Evolutionary conservation across 163 green algal species (phyloP).

Genomic region (Botryococcus braunii): DNA sequence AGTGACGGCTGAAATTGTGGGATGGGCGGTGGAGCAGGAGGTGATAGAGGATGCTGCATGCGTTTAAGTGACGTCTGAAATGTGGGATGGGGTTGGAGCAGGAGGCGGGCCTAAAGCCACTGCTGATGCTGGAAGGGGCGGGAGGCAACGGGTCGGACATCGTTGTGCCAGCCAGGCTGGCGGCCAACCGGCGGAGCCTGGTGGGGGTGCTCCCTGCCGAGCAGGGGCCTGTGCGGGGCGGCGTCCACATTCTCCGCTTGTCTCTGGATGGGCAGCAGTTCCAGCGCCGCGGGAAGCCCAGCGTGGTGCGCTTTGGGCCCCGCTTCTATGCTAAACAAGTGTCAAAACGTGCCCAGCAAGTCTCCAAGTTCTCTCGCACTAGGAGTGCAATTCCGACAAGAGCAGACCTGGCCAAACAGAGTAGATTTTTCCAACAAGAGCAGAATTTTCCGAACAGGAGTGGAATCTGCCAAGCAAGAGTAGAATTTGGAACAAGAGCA

Average conservation of each 20-base stretch:
- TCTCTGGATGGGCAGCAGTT: conserved; percentile 26
- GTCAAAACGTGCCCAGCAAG: no score
- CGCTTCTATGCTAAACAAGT: no score
- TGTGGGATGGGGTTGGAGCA: neutral
- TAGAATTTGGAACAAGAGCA: no score
- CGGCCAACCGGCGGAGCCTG: conserved; percentile 4
- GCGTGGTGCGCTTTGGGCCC: neutral
- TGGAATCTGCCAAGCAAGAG: no score
- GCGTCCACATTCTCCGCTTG: conserved; percentile 12
- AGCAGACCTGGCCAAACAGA: no score
- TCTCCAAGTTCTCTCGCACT: no score
- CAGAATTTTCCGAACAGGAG: no score
- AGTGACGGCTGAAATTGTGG: neutral
- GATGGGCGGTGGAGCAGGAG: no score
- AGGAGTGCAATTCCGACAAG: no score
- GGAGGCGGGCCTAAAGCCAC: conserved; percentile 5
- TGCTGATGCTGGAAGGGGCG: conserved; percentile 14
- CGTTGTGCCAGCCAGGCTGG: conserved; percentile 14
- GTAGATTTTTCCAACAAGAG: no score
- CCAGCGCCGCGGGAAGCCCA: no score
- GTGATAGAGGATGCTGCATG: no score
- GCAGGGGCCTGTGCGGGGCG: conserved; percentile 4
- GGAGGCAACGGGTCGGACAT: conserved; percentile 12
- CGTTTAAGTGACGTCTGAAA: neutral
- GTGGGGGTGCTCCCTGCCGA: conserved; percentile 6